Base-by-base conservation (phyloP, 2,329 filamentous ascomycete species). In the Neofusicoccum ribis region DNA sequence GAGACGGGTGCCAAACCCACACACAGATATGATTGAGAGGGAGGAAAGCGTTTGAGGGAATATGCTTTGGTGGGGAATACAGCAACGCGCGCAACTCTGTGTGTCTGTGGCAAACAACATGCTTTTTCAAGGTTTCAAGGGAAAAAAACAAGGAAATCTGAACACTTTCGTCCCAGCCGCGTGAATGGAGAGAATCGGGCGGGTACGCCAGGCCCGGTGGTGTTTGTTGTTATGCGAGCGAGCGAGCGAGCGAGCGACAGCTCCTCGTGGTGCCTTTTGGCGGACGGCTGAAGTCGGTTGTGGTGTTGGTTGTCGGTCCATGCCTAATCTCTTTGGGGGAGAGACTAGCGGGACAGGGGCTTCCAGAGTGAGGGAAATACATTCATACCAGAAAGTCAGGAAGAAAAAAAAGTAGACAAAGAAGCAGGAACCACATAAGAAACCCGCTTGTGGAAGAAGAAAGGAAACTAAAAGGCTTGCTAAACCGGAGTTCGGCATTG, bases 351-450 rank as follows among this genome's bases (percentile, higher is more conserved):
- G 23, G n/a, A 43, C 56, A 37, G 31, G 6, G 31, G 31, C 43
- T 60, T 20, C 43, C 56, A 47, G 56, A 56, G 37, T 20, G 43
- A 47, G 39, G 52, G 39, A 15, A 34, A 60, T 60, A 37, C 56
- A 60, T 60, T 37, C 43, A 36, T 60, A 46, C 56, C 52, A 44
- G 39, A 34, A 34, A 58, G 37, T 12, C 54, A 59, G 41, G 43
- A 47, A 47, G 50, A 23, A 36, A 56, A 60, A 60, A 47, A 47
- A 37, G 8, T 49, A 60, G 43, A 60, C 56, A 46, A 37, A 60
- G 52, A 58, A 49, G 56, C 56, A 47, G 56, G 56, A 60, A 15
- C 56, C 56, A 60, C 56, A 47, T 60, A 51, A 51, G 59, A 62
- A 51, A 51, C 44, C 59, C 20, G 47, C 44, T 34, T 50, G 59